These are phyloP conservation scores for Erucastrum elatum DNA, from an alignment of 345 rosid species.

Conservation along the genomic window DNA sequence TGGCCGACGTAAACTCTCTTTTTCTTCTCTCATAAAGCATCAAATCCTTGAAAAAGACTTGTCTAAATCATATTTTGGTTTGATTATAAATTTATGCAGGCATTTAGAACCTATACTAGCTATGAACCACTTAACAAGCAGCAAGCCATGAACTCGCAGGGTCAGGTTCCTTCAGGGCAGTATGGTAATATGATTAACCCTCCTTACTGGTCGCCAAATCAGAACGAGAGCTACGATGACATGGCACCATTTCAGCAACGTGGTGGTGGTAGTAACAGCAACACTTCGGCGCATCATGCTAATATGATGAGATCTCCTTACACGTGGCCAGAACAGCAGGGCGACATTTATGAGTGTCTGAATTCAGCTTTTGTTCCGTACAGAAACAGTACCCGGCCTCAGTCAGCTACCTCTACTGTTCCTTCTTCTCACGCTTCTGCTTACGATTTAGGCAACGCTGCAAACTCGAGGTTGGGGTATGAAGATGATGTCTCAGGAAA, in stretches of 20 bases:
- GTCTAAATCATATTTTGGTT: neutral
- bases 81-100: conserved; percentile 37
- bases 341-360: conserved; percentile 51
- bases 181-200: conserved; percentile 66
- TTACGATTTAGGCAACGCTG: conserved; percentile 29
- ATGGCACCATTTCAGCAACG: conserved; percentile 69
- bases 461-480: conserved; percentile 39
- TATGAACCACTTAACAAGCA: conserved; percentile 43
- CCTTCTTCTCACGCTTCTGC: conserved; percentile 67
- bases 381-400: conserved; percentile 71
- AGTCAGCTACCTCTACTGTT: conserved; percentile 48
- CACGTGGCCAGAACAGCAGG: neutral
- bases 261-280: conserved; percentile 52
- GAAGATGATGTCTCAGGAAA: conserved; percentile 50
- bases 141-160: conserved; percentile 39
- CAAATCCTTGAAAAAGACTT: neutral
- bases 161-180: conserved; percentile 64
- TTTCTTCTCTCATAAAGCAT: neutral
- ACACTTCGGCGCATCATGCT: neutral
- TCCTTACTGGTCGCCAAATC: conserved; percentile 28
- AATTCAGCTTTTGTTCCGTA: conserved; percentile 66
- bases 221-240: conserved; percentile 54
- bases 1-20: conserved; percentile 52
- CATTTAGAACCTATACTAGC: conserved; percentile 49
- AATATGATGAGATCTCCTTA: neutral